These are phyloP conservation scores for Magnaporthiopsis rhizophila DNA, from an alignment of 2,329 filamentous ascomycete species.

Conservation along the genomic window DNA sequence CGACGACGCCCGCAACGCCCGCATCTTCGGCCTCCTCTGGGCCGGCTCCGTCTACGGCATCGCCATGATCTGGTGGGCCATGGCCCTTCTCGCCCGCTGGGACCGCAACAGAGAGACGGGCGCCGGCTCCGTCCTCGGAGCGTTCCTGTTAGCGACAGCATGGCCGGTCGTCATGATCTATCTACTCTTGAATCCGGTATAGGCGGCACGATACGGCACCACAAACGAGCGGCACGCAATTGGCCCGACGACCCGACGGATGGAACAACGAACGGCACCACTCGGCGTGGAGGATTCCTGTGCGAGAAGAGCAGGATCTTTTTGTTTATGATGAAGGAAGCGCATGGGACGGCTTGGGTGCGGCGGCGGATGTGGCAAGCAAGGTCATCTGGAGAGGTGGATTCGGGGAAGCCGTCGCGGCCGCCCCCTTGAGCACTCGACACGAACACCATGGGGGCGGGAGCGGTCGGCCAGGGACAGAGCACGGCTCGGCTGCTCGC, in stretches of 20 bases:
- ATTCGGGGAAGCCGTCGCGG: neutral
- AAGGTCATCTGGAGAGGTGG: neutral
- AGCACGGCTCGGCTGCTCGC: neutral
- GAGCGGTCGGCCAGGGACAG: neutral
- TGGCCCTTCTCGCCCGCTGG: slow-evolving; percentile 8
- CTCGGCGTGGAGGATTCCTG: neutral
- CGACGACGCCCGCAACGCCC: slow-evolving; percentile 5
- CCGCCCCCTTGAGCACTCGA: neutral
- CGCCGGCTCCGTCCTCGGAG: neutral
- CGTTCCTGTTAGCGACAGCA: slow-evolving; percentile 6
- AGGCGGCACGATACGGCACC: neutral
- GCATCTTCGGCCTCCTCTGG: slow-evolving; percentile 7
- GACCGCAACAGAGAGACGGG: slow-evolving; percentile 6
- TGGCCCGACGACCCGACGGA: neutral
- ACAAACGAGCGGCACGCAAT: neutral
- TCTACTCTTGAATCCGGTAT: slow-evolving; percentile 3
- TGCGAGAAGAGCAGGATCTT: neutral
- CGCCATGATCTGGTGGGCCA: slow-evolving; percentile 8
- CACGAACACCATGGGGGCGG: too few relatives aligned
- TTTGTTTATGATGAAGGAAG: neutral
- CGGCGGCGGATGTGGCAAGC: neutral
- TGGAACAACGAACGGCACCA: neutral
- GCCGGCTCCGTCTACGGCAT: slow-evolving; percentile 6
- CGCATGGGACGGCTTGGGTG: neutral
- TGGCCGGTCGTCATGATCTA: slow-evolving; percentile 8